Percentiles rank a stretch among this genome's conserved stretches.
phyloP scores from a whole-genome alignment of 2,329 filamentous ascomycete species.

The Triangularia verruculosa region DNA sequence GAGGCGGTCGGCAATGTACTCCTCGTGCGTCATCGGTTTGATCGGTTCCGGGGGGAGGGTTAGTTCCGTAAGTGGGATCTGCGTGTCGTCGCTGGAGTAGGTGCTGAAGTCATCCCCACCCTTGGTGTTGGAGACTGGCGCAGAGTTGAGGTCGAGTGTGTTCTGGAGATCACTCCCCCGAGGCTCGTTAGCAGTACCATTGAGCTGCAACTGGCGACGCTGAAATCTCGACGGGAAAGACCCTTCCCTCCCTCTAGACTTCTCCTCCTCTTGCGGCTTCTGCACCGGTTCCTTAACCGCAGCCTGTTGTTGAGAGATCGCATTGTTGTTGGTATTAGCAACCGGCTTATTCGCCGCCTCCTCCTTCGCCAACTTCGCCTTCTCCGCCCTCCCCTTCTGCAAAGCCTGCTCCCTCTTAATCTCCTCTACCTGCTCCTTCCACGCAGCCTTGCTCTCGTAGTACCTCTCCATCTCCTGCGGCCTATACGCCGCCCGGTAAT shows the following conservation, averaged over 20 bases:
- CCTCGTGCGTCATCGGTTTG: constrained; percentile 50
- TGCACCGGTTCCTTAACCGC: background rate
- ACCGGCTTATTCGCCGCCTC: constrained; percentile 12
- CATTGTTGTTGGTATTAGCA: constrained; percentile 6
- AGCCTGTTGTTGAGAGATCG: constrained; percentile 2
- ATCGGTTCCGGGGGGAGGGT: constrained; percentile 33
- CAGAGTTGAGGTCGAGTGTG: constrained; percentile 28
- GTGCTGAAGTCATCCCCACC: background rate
- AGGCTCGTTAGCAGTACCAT: constrained; percentile 14
- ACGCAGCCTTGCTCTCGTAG: constrained; percentile 37
- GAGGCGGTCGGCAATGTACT: constrained; percentile 50
- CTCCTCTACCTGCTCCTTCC: constrained; percentile 36
- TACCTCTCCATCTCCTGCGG: constrained; percentile 44
- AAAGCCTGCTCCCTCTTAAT: constrained; percentile 30
- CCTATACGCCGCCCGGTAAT: constrained; percentile 44
- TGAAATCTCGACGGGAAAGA: background rate
- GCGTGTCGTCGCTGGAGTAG: constrained; percentile 13
- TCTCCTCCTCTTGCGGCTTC: background rate
- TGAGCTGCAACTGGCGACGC: constrained; percentile 6
- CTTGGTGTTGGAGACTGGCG: background rate
- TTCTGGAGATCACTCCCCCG: constrained; percentile 25
- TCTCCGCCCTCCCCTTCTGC: constrained; percentile 20
- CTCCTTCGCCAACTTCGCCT: constrained; percentile 18
- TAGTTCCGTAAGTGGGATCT: constrained; percentile 21
- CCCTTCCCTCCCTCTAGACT: background rate